Percentiles rank a stretch among this genome's conserved stretches.
Conservation (phyloP, 805 yeast species). For the Pichia californica region DNA sequence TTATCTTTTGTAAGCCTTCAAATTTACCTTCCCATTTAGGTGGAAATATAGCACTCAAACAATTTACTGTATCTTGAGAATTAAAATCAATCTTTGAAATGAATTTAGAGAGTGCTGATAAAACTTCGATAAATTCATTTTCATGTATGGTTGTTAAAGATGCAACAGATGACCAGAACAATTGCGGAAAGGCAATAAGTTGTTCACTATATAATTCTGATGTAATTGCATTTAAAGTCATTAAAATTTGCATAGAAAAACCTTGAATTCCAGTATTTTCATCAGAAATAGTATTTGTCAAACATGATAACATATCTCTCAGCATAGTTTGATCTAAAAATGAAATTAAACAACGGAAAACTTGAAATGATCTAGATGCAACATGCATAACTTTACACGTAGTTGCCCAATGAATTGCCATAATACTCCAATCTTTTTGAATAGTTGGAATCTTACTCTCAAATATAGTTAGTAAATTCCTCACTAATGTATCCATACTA, state of each 20-base stretch:
- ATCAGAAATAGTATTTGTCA: constrained; percentile 90
- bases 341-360: constrained; percentile 77
- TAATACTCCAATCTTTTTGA: constrained; percentile 79
- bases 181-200: constrained; percentile 80
- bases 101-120: constrained; percentile 76
- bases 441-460: constrained; percentile 39
- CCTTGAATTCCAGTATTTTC: constrained; percentile 88
- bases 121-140: constrained; percentile 82
- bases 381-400: constrained; percentile 95
- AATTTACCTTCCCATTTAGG: constrained; percentile 93
- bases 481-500: constrained; percentile 69
- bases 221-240: constrained; percentile 90
- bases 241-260: constrained; percentile 91
- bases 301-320: constrained; percentile 86
- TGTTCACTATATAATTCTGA: constrained; percentile 77
- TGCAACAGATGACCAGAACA: constrained; percentile 94
- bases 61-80: constrained; percentile 76
- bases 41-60: constrained; percentile 83
- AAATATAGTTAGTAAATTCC: constrained; percentile 57
- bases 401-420: constrained; percentile 89
- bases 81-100: constrained; percentile 82
- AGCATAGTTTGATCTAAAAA: constrained; percentile 83
- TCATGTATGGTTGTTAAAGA: constrained; percentile 86
- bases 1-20: constrained; percentile 76
- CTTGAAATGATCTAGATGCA: constrained; percentile 94